A percentile compares a stretch with the other conserved stretches of the same genome.
These are phyloP conservation scores for Chloromonas sp. DNA, from an alignment of 163 green algal genomes.

Conservation along the genomic window DNA sequence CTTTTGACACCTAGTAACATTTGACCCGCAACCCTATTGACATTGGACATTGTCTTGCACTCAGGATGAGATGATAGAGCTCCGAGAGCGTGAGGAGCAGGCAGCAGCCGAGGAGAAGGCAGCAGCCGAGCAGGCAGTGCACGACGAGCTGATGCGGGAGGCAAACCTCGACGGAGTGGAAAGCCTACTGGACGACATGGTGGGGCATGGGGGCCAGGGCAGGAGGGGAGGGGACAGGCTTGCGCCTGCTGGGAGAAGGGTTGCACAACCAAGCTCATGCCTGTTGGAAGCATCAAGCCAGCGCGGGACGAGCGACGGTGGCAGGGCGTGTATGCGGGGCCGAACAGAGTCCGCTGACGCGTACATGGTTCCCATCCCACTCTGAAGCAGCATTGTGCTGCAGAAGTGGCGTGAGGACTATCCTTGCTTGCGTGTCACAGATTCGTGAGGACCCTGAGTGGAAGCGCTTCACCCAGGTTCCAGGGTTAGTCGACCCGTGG, in stretches of 20 bases:
- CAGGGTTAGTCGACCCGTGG: conserved; percentile 54
- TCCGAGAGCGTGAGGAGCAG: conserved; percentile 67
- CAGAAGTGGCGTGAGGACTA: too few relatives aligned
- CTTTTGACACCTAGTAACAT: too few relatives aligned
- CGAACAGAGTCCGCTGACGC: too few relatives aligned
- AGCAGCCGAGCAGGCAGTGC: conserved; percentile 25
- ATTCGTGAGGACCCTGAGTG: conserved; percentile 55
- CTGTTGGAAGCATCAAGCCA: too few relatives aligned
- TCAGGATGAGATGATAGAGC: conserved; percentile 73
- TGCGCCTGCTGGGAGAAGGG: too few relatives aligned
- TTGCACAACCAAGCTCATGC: too few relatives aligned
- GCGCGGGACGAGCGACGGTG: too few relatives aligned
- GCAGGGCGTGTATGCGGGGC: too few relatives aligned
- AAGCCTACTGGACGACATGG: conserved; percentile 11
- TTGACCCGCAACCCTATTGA: too few relatives aligned
- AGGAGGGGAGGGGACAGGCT: background rate
- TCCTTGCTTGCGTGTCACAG: background rate
- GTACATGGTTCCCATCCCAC: too few relatives aligned
- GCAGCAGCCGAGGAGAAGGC: conserved; percentile 39
- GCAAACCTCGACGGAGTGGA: conserved; percentile 69
- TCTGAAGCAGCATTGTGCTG: too few relatives aligned
- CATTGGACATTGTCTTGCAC: background rate
- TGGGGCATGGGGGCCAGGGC: background rate
- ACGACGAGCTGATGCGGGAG: conserved; percentile 36
- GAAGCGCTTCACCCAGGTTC: conserved; percentile 50